These are phyloP conservation scores for Pichia rugopelliculosa DNA, from an alignment of 805 yeast genomes.

Conservation along the genomic window DNA sequence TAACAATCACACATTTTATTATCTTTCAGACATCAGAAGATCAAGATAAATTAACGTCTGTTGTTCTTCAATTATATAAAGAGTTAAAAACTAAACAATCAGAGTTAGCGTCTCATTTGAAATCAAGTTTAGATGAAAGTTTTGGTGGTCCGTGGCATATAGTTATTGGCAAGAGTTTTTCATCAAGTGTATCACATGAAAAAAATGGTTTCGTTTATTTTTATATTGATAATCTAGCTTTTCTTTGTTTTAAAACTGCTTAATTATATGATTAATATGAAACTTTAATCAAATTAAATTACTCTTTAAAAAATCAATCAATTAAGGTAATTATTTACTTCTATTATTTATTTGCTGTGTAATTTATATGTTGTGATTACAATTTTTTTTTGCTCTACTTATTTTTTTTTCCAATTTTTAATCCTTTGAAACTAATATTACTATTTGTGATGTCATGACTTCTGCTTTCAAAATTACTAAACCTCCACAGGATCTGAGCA, in stretches of 20 bases:
- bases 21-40: background rate
- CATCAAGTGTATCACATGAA: slow-evolving; percentile 71
- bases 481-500: background rate
- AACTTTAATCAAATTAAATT: too few relatives aligned
- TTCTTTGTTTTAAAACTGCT: slow-evolving; percentile 62
- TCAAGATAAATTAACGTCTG: slow-evolving; percentile 8
- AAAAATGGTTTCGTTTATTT: slow-evolving; percentile 65
- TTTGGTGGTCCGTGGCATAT: slow-evolving; percentile 78
- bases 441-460: too few relatives aligned
- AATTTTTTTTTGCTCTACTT: background rate
- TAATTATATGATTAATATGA: slow-evolving; percentile 25
- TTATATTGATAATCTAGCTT: slow-evolving; percentile 62
- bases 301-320: too few relatives aligned
- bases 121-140: slow-evolving; percentile 54
- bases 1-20: background rate
- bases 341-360: background rate
- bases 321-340: too few relatives aligned
- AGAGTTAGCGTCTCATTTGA: slow-evolving; percentile 59
- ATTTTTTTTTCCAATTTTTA: background rate
- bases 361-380: background rate
- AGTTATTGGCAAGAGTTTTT: slow-evolving; percentile 72
- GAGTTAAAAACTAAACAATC: slow-evolving; percentile 38
- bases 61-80: slow-evolving; percentile 39
- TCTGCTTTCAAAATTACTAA: background rate
- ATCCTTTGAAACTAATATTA: background rate